Conservation (phyloP, 257 asterid species). For the Capsicum baccatum region DNA sequence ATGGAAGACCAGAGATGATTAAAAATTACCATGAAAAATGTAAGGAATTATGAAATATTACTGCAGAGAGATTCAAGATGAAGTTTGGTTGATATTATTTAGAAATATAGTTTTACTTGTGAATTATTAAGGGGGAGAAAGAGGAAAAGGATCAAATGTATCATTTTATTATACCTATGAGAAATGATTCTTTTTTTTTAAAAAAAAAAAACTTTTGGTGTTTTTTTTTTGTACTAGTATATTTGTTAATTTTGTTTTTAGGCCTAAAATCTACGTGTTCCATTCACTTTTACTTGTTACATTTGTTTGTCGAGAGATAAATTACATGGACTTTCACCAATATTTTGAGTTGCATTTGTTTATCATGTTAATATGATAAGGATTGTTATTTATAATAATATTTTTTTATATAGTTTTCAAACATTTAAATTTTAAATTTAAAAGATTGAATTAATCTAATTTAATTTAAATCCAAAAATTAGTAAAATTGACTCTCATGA, state of each 20-base stretch:
- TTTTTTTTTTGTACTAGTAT: not conserved
- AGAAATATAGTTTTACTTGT: slow-evolving; percentile 12
- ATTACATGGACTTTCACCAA: too few relatives aligned
- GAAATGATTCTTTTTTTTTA: not conserved
- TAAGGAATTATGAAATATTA: not conserved
- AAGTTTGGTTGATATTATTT: slow-evolving; percentile 3
- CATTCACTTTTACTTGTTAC: too few relatives aligned
- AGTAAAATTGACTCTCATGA: too few relatives aligned
- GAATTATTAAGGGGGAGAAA: slow-evolving; percentile 15
- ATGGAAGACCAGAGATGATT: not conserved
- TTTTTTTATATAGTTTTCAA: too few relatives aligned
- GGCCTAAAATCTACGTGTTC: not conserved
- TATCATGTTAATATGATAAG: too few relatives aligned
- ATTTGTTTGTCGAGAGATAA: too few relatives aligned
- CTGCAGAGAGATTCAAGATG: not conserved
- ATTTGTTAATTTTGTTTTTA: not conserved
- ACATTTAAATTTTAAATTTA: too few relatives aligned
- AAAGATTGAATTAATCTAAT: too few relatives aligned
- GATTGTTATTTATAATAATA: too few relatives aligned
- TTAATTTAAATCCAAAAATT: too few relatives aligned
- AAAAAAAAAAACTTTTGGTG: not conserved
- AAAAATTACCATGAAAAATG: not conserved
- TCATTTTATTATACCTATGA: not conserved
- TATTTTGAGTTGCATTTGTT: too few relatives aligned
- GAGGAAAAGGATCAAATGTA: not conserved